Evolutionary conservation across 352 stramenopile genomes (phyloP).

Genomic region (Aphanomyces cochlioides): DNA sequence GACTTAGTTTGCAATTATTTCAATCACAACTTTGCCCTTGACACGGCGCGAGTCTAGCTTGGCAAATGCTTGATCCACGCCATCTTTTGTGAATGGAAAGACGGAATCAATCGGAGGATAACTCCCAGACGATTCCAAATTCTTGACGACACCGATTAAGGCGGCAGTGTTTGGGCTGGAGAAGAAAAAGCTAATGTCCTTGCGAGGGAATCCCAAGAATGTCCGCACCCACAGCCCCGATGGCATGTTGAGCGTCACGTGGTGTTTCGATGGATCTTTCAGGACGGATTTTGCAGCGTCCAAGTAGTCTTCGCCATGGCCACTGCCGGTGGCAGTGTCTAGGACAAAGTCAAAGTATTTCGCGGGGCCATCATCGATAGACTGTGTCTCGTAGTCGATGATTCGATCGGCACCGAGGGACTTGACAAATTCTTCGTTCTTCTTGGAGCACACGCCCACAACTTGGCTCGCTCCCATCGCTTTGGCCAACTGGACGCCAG

Average conservation of each 20-base stretch:
- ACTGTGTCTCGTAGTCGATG: constrained; percentile 40
- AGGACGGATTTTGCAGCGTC: background rate
- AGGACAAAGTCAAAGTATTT: constrained; percentile 26
- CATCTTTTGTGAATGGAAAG: constrained; percentile 18
- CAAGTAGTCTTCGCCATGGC: constrained; percentile 17
- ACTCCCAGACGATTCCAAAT: background rate
- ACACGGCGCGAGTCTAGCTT: constrained; percentile 20
- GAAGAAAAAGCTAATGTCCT: background rate
- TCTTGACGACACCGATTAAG: background rate
- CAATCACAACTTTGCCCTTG: constrained; percentile 21
- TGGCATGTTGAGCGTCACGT: constrained; percentile 20
- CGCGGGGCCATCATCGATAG: background rate
- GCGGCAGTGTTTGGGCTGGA: background rate
- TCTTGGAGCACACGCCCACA: constrained; percentile 42
- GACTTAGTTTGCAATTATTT: background rate
- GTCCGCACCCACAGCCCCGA: background rate
- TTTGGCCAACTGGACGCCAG: constrained; percentile 42
- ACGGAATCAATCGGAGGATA: constrained; percentile 9
- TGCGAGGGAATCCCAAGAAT: background rate
- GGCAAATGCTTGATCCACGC: constrained; percentile 21
- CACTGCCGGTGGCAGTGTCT: constrained; percentile 14
- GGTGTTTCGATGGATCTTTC: constrained; percentile 12
- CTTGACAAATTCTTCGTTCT: constrained; percentile 47
- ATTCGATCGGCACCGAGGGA: constrained; percentile 34
- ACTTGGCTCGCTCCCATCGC: constrained; percentile 39